phyloP scores from a whole-genome alignment of 108 stramenopile genomes.

The Pseudonitzschia pungens region DNA sequence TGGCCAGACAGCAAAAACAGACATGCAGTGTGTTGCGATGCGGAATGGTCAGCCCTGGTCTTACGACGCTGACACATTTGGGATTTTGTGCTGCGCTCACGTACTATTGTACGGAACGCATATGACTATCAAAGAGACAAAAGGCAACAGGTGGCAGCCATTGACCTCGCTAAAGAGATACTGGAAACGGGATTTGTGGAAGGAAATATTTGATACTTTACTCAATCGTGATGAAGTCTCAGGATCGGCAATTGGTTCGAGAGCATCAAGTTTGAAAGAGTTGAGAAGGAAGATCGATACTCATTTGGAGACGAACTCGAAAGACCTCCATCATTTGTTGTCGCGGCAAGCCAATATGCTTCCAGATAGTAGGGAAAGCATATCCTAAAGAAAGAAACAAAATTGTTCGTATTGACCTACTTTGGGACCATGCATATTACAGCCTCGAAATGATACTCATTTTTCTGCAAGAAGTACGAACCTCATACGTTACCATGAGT shows the following conservation, averaged over 20 bases:
- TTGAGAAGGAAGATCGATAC: constrained; percentile 36
- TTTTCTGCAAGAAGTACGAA: too few relatives aligned
- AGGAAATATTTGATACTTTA: constrained; percentile 57
- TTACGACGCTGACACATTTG: constrained; percentile 78
- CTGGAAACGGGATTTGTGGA: constrained; percentile 73
- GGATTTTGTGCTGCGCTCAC: constrained; percentile 59
- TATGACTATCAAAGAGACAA: constrained; percentile 51
- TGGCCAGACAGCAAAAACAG: constrained; percentile 54
- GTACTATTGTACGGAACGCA: constrained; percentile 71
- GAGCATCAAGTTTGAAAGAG: constrained; percentile 31
- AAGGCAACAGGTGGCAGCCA: constrained; percentile 45
- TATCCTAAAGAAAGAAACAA: background rate
- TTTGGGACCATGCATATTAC: too few relatives aligned
- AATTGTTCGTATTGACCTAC: background rate
- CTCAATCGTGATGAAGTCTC: constrained; percentile 56
- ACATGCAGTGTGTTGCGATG: constrained; percentile 77
- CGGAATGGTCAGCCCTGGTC: constrained; percentile 64
- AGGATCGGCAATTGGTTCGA: constrained; percentile 36
- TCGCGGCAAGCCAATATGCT: constrained; percentile 29
- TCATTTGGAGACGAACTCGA: constrained; percentile 11
- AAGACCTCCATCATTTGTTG: constrained; percentile 23
- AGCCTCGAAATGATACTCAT: too few relatives aligned
- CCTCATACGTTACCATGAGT: too few relatives aligned
- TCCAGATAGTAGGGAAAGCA: constrained; percentile 29
- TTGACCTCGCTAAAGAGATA: constrained; percentile 58